Evolutionary conservation across 805 yeast species (phyloP).

Genomic region (Jamesozyma gamospora): DNA sequence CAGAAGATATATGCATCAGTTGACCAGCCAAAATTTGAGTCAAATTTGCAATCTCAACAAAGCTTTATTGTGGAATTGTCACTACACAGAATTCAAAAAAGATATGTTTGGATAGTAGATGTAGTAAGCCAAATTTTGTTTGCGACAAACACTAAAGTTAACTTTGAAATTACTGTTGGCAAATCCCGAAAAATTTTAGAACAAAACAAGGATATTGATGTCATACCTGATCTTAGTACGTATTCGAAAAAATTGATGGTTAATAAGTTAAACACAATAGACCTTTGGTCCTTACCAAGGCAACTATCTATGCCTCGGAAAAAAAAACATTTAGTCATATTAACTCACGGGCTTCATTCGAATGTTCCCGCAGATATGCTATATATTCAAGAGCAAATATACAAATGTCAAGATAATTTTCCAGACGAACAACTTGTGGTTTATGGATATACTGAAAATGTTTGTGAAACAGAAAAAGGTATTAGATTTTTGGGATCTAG

Average conservation of each 20-base stretch:
- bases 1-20: conserved; percentile 52
- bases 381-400: conserved; percentile 61
- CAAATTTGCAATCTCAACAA: conserved; percentile 63
- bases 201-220: conserved; percentile 11
- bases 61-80: conserved; percentile 49
- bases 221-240: conserved; percentile 23
- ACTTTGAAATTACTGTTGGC: conserved; percentile 52
- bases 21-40: conserved; percentile 67
- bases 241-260: conserved; percentile 35
- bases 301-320: conserved; percentile 25
- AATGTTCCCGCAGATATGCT: conserved; percentile 69
- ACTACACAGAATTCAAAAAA: conserved; percentile 48
- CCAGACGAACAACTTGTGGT: conserved; percentile 43
- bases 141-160: conserved; percentile 48
- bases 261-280: conserved; percentile 45
- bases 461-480: conserved; percentile 72
- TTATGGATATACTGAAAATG: conserved; percentile 60
- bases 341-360: conserved; percentile 74
- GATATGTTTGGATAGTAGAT: conserved; percentile 62
- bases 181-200: conserved; percentile 27
- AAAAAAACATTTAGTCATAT: conserved; percentile 50
- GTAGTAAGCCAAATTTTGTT: conserved; percentile 63
- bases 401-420: conserved; percentile 30
- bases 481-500: conserved; percentile 62
- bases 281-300: conserved; percentile 60